Evolutionary conservation across 208 protist species (phyloP).

Genomic region (Trypanosoma brucei): DNA sequence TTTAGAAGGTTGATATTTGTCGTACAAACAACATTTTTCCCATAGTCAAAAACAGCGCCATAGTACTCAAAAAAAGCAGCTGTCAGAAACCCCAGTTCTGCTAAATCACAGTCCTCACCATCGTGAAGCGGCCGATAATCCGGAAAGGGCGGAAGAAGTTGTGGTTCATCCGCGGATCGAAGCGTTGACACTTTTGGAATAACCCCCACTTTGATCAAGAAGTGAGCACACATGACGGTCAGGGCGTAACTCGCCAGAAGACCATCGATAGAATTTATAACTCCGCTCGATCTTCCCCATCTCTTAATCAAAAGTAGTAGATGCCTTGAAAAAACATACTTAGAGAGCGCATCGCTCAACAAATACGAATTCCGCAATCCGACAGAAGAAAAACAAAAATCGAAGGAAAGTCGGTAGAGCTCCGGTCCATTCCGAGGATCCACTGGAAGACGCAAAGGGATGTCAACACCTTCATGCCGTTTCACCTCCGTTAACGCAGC

Average conservation of each 20-base stretch:
- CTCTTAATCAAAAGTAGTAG: constrained; percentile 80
- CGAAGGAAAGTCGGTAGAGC: constrained; percentile 84
- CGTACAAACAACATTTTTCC: constrained; percentile 72
- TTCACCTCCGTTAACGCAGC: constrained; percentile 68
- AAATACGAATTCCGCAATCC: constrained; percentile 82
- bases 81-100: constrained; percentile 71
- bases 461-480: constrained; percentile 64
- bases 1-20: constrained; percentile 73
- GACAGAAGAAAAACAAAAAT: constrained; percentile 85
- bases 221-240: constrained; percentile 86
- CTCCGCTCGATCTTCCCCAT: constrained; percentile 74
- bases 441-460: constrained; percentile 72
- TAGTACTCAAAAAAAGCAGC: constrained; percentile 87
- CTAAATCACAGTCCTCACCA: constrained; percentile 27
- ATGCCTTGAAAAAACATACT: constrained; percentile 74
- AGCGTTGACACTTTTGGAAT: constrained; percentile 51
- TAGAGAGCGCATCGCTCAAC: constrained; percentile 52
- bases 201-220: constrained; percentile 53
- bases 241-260: constrained; percentile 84
- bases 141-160: constrained; percentile 47
- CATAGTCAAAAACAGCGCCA: constrained; percentile 73
- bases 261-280: constrained; percentile 85
- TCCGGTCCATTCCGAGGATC: constrained; percentile 78
- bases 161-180: constrained; percentile 36
- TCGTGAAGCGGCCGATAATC: constrained; percentile 43